Percentiles rank a stretch among this genome's conserved stretches.
Conservation (phyloP, 2,329 filamentous ascomycete genomes). For the Thermoascus crustaceus region DNA sequence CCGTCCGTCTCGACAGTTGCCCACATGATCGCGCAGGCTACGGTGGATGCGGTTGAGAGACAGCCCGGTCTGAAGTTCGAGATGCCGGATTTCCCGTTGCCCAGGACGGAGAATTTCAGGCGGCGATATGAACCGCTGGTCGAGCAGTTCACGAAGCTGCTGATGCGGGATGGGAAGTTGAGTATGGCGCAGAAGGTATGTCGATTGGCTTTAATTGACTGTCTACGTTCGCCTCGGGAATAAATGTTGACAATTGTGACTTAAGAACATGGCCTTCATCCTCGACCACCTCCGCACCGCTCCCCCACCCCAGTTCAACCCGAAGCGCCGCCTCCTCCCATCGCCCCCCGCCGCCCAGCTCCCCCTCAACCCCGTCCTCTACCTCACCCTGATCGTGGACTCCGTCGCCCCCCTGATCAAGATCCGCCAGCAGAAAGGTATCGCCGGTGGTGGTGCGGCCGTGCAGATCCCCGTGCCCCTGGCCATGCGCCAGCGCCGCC, state of each 20-base stretch:
- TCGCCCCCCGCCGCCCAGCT: slow-evolving; percentile 72
- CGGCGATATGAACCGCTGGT: slow-evolving; percentile 79
- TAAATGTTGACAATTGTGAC: slow-evolving; percentile 1
- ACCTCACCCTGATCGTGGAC: slow-evolving; percentile 85
- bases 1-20: slow-evolving; percentile 26
- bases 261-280: slow-evolving; percentile 75
- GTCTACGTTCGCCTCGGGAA: background rate
- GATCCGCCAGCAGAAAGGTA: slow-evolving; percentile 65
- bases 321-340: slow-evolving; percentile 51
- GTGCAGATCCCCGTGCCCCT: slow-evolving; percentile 78
- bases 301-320: slow-evolving; percentile 66
- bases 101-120: slow-evolving; percentile 58
- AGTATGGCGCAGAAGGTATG: slow-evolving; percentile 76
- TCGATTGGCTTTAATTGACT: slow-evolving; percentile 1
- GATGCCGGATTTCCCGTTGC: slow-evolving; percentile 59
- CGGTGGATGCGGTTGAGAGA: slow-evolving; percentile 25
- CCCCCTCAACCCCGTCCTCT: slow-evolving; percentile 79
- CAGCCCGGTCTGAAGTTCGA: slow-evolving; percentile 67
- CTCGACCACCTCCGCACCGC: slow-evolving; percentile 77
- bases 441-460: slow-evolving; percentile 76
- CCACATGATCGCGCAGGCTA: slow-evolving; percentile 29
- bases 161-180: slow-evolving; percentile 90
- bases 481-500: slow-evolving; percentile 62
- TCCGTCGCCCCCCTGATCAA: slow-evolving; percentile 83
- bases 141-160: slow-evolving; percentile 75